Conservation (phyloP, 23 red algal genomes). For the Agarophyton chilense region DNA sequence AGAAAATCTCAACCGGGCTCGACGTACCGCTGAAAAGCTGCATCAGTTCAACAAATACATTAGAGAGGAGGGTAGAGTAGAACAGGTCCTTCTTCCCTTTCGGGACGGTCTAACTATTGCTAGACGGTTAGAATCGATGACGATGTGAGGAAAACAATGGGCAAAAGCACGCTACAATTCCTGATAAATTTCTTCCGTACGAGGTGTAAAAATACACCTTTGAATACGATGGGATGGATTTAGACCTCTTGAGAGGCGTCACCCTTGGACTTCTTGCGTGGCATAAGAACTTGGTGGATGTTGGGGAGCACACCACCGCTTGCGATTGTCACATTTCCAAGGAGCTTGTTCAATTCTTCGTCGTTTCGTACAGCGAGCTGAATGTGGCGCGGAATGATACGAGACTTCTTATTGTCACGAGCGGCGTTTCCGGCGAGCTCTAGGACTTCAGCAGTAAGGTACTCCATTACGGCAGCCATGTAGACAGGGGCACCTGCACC, state of each 20-base stretch:
- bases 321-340: slow-evolving; percentile 94
- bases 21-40: slow-evolving; percentile 46
- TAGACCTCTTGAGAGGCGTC: slow-evolving; percentile 85
- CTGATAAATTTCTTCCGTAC: slow-evolving; percentile 41
- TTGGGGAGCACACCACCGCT: slow-evolving; percentile 97
- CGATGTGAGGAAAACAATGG: not conserved
- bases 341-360: slow-evolving; percentile 99
- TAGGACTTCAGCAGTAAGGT: slow-evolving; percentile 99
- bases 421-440: slow-evolving; percentile 99
- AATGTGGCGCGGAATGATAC: slow-evolving; percentile 98
- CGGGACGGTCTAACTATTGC: slow-evolving; percentile 85
- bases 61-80: slow-evolving; percentile 37
- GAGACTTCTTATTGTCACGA: slow-evolving; percentile 99
- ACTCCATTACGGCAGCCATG: slow-evolving; percentile 99
- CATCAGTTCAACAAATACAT: slow-evolving; percentile 81
- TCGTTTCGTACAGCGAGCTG: slow-evolving; percentile 99
- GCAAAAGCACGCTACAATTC: not conserved
- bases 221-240: not conserved
- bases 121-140: slow-evolving; percentile 44
- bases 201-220: slow-evolving; percentile 84
- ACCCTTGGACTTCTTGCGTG: slow-evolving; percentile 92
- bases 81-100: slow-evolving; percentile 80
- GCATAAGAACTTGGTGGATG: slow-evolving; percentile 92
- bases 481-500: slow-evolving; percentile 99
- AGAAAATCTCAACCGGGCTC: slow-evolving; percentile 38